A percentile compares a stretch with the other conserved stretches of the same genome.
Conservation (phyloP, 164 flowering plant genomes). For the Sextonia rubra region DNA sequence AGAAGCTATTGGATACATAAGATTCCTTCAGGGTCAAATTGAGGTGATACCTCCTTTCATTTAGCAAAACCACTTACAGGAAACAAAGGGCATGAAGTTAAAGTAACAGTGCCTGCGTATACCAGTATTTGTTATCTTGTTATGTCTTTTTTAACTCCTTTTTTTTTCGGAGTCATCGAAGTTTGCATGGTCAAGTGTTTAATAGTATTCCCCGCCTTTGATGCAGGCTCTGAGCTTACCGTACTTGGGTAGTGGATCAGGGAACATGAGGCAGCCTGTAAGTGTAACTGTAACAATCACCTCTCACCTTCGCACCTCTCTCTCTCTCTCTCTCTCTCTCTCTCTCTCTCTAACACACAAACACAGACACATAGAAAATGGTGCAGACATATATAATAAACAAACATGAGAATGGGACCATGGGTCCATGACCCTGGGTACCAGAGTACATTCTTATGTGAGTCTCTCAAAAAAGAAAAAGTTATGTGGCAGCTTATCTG, state of each 20-base stretch:
- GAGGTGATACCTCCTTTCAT: constrained; percentile 55
- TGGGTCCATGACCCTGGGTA: no score
- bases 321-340: neutral
- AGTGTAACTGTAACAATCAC: constrained; percentile 13
- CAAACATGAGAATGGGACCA: no score
- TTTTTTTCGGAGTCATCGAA: constrained; percentile 7
- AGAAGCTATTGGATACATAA: constrained; percentile 93
- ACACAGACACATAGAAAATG: no score
- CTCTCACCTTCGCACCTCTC: neutral
- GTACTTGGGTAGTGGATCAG: constrained; percentile 51
- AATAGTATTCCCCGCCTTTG: neutral
- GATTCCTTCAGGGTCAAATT: constrained; percentile 93
- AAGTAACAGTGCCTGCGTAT: constrained; percentile 18
- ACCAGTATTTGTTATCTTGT: neutral
- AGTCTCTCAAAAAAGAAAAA: no score
- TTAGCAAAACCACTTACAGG: constrained; percentile 13
- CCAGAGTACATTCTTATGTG: no score
- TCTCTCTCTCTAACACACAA: constrained; percentile 1
- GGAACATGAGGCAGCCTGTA: constrained; percentile 56
- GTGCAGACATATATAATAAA: no score
- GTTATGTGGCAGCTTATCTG: no score
- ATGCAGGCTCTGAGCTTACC: constrained; percentile 81
- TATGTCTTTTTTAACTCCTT: constrained; percentile 7
- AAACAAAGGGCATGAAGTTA: constrained; percentile 28
- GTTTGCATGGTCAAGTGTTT: neutral